Evolutionary conservation across 345 rosid genomes (phyloP), one percentile per base, ranked within the genome.

Genomic region (Citrus cavaleriei): DNA sequence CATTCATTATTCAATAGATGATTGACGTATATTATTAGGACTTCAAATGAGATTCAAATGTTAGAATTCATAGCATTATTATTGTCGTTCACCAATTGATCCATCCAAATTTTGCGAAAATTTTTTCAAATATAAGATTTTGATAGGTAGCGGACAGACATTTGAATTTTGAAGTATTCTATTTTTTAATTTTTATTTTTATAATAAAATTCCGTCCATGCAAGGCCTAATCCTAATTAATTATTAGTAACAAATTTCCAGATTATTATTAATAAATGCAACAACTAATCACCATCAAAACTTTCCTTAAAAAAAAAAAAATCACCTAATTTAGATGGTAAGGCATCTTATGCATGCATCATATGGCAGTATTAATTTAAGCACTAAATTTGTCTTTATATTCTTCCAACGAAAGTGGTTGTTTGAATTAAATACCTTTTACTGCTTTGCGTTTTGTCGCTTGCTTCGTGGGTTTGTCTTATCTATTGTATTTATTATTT

Each of bases 11-110:
- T 0, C 3, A 40, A 10, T 10, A 0, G 0, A 40, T 40, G 49
- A 40, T 2, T 42, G 14, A 42, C 4, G 0, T 10, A 10, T 42
- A 10, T 10, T 42, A 42, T 42, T 12, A 42, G 0, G 0, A 12
- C 3, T 42, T 0, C 3, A 42, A 0, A 0, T 42, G 0, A 0
- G 1, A 42, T 14, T 42, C 16, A 42, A 42, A 42, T 42, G 3
- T 42, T 42, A 42, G 1, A 42, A 42, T 42, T 8, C 0, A 10
- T 42, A 3, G 2, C 0, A 42, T 42, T 42, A 42, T 42, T 42
- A 2, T 42, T 12, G 51, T 42, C 1, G 1, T 10, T 42, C 14
- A 10, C 10, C 46, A 9, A 40, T 8, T 40, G 3, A 8, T 40
- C 4, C 35, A 34, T 34, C 6, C 35, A 34, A 34, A 34, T 34